Conservation (phyloP, 176 grass and related monocot species). For the Saccharum officinarum region DNA sequence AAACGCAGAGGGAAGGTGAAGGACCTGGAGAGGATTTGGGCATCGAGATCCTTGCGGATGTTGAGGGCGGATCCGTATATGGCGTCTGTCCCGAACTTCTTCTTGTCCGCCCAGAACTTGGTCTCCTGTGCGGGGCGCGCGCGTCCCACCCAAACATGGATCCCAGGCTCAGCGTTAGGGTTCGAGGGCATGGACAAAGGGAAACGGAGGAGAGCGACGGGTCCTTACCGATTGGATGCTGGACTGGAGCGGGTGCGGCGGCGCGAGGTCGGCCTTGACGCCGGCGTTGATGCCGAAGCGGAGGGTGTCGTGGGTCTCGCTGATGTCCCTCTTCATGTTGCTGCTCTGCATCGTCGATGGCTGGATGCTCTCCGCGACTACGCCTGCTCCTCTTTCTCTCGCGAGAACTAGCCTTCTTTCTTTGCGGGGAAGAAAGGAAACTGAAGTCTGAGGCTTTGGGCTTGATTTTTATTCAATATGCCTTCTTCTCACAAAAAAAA, state of each 20-base stretch:
- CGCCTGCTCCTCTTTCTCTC: neutral
- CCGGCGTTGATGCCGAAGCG: slow-evolving; percentile 57
- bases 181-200: neutral
- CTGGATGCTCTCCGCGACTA: neutral
- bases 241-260: slow-evolving; percentile 51
- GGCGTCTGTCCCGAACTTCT: slow-evolving; percentile 43
- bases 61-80: slow-evolving; percentile 78
- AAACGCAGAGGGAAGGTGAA: neutral
- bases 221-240: slow-evolving; percentile 41
- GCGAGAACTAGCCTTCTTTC: slow-evolving; percentile 16
- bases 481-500: too few species aligned
- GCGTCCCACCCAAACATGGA: neutral
- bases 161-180: slow-evolving; percentile 17
- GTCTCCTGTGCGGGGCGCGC: slow-evolving; percentile 24
- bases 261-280: slow-evolving; percentile 50
- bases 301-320: slow-evolving; percentile 47
- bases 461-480: neutral
- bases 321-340: slow-evolving; percentile 54
- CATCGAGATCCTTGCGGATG: slow-evolving; percentile 69
- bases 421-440: slow-evolving; percentile 40
- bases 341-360: slow-evolving; percentile 40
- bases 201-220: neutral
- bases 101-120: slow-evolving; percentile 67
- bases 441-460: neutral
- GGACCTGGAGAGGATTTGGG: slow-evolving; percentile 70